Evolutionary conservation across 2,329 filamentous ascomycete species (phyloP), one percentile per base, ranked within the genome.

Genomic region (Tolypocladium guangdongense): DNA sequence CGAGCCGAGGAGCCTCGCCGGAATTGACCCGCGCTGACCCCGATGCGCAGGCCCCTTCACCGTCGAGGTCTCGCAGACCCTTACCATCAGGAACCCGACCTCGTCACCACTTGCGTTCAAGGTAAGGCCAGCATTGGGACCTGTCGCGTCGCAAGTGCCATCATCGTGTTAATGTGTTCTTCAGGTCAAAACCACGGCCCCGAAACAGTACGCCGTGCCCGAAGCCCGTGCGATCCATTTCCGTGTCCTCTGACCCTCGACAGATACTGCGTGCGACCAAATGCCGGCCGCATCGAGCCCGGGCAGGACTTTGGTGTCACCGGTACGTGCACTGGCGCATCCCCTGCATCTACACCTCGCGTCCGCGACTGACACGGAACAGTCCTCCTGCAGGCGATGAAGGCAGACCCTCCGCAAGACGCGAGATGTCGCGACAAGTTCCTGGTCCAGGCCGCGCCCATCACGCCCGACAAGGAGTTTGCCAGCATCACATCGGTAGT

Each of bases 331-430:
- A 16, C 14, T 4, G 22, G 30, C 27, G 8, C 12, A 20, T 33
- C 4, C 30, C 37, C 33, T 43, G 18, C 27, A 12, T 4, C 7
- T 3, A 41, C 22, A 10, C 14, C 11, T 22, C 30, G 27, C 43
- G 52, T n/a, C 8, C 24, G 3, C 51, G 53, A 56, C 60, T 63
- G 52, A 64, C 60, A 55, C 38, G 16, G 43, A 45, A 47, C 58
- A 95, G 93, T 99, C 55, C 84, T 97, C 38, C 83, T 99, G 43
- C 93, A 99, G 75, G 90, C 92, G 27, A 96, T 99, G 93, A 96
- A 96, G 78, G 83, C 90, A 66, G 91, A 97, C 65, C 92, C 92
- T 53, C 82, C 91, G 22, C 71, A 78, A 54, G 91, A 96, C 68
- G 84, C 87, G 57, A 91, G 90, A 71, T 99, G 93, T 76, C 87